Evolutionary conservation across 768 basidiomycete genomes (phyloP).

Genomic region (Calocybe cyanea): DNA sequence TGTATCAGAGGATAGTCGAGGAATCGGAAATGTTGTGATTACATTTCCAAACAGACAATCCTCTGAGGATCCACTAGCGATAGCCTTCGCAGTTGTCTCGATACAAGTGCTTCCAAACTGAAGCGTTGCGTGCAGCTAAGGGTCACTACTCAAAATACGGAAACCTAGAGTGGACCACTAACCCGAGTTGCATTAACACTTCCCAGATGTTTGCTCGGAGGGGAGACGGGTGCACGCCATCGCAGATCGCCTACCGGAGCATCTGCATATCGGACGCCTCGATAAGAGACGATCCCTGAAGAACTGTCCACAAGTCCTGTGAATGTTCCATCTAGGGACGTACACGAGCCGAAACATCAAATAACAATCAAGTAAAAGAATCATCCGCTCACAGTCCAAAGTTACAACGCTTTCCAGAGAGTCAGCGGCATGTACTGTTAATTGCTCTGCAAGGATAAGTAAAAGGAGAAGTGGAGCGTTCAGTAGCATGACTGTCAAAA

Average conservation of each 20-base stretch:
- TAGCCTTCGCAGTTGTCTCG: constrained; percentile 24
- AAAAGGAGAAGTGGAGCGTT: too few relatives aligned
- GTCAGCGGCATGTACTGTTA: too few relatives aligned
- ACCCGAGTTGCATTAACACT: constrained; percentile 32
- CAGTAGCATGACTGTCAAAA: too few relatives aligned
- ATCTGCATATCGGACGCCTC: constrained; percentile 41
- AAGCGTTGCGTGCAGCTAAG: too few relatives aligned
- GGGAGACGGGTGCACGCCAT: constrained; percentile 36
- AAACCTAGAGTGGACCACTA: constrained; percentile 10
- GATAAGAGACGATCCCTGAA: constrained; percentile 32
- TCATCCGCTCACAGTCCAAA: too few relatives aligned
- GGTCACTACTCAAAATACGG: background rate
- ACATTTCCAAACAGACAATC: constrained; percentile 44
- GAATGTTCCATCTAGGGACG: constrained; percentile 38
- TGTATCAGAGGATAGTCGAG: background rate
- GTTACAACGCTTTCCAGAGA: too few relatives aligned
- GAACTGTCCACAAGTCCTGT: constrained; percentile 26
- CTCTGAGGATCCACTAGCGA: constrained; percentile 30
- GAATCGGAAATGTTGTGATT: constrained; percentile 1
- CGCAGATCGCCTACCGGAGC: constrained; percentile 37
- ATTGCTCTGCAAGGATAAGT: too few relatives aligned
- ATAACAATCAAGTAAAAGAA: too few relatives aligned
- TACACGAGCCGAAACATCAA: too few relatives aligned
- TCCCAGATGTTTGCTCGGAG: constrained; percentile 33
- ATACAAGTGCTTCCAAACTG: constrained; percentile 36